Conservation (phyloP, 2,329 filamentous ascomycete species). For the Curvularia spicifera region DNA sequence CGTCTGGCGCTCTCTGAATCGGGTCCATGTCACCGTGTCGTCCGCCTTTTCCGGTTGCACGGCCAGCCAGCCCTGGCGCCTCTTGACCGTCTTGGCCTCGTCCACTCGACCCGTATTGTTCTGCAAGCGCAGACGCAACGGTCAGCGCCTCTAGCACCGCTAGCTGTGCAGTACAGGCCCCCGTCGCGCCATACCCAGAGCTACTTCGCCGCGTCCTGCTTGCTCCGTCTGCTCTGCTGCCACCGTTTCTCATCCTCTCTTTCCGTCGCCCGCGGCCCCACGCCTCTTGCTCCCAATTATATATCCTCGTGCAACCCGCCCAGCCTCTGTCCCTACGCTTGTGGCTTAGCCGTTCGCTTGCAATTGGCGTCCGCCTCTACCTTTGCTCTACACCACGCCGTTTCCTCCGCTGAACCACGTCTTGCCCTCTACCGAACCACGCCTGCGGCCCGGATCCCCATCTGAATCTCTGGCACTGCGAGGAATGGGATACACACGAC, state of each 20-base stretch:
- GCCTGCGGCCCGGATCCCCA: conserved; percentile 7
- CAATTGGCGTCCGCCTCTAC: conserved; percentile 17
- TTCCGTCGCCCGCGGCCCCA: conserved; percentile 19
- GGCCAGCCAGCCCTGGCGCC: not conserved
- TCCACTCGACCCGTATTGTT: conserved; percentile 13
- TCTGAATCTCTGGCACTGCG: conserved; percentile 10
- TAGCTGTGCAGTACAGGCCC: conserved; percentile 2
- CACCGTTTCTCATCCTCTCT: conserved; percentile 34
- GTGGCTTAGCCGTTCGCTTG: conserved; percentile 20
- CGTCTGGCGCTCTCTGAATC: not conserved
- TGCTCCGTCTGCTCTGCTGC: conserved; percentile 13
- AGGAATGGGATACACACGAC: conserved; percentile 39
- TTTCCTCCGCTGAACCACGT: not conserved
- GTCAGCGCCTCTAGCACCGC: conserved; percentile 17
- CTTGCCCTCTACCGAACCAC: not conserved
- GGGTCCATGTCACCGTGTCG: not conserved
- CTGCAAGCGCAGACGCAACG: conserved; percentile 18
- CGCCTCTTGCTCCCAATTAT: not conserved
- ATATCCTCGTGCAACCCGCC: conserved; percentile 3
- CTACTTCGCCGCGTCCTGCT: conserved; percentile 10
- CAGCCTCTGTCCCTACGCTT: conserved; percentile 16
- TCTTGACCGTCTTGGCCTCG: not conserved
- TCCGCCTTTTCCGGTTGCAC: not conserved
- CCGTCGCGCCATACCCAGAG: conserved; percentile 18
- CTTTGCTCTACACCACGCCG: conserved; percentile 15